These are phyloP conservation scores for Coccinonectria pachysandricola DNA, from an alignment of 2,329 filamentous ascomycete species.

Conservation along the genomic window DNA sequence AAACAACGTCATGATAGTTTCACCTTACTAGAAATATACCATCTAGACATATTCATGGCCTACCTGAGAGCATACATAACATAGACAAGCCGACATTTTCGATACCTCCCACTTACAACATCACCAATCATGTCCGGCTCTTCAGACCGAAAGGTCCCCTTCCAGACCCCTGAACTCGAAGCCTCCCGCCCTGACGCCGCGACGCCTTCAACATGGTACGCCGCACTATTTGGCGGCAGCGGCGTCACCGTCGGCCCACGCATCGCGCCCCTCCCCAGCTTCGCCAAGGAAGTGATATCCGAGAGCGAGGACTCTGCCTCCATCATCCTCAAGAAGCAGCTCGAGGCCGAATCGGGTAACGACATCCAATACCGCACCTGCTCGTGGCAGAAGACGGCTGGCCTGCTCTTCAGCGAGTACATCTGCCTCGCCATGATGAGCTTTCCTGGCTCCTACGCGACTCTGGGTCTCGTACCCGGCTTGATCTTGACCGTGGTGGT, in stretches of 20 bases:
- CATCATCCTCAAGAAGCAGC: constrained; percentile 51
- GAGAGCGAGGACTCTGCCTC: constrained; percentile 36
- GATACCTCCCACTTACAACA: too few relatives aligned
- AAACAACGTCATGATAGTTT: too few relatives aligned
- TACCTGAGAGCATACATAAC: too few relatives aligned
- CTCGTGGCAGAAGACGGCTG: constrained; percentile 91
- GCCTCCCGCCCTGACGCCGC: constrained; percentile 5
- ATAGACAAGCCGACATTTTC: too few relatives aligned
- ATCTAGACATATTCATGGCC: too few relatives aligned
- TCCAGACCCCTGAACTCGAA: constrained; percentile 15
- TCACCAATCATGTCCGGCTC: constrained; percentile 19
- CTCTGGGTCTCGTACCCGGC: constrained; percentile 75
- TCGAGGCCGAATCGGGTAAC: constrained; percentile 65
- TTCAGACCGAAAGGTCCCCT: constrained; percentile 7
- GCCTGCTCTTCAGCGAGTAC: constrained; percentile 86
- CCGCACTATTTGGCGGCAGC: constrained; percentile 28
- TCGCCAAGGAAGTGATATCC: constrained; percentile 24
- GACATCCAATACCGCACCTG: constrained; percentile 88
- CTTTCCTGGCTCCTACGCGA: constrained; percentile 85
- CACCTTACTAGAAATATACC: too few relatives aligned
- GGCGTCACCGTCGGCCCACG: constrained; percentile 38
- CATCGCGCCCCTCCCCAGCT: constrained; percentile 36
- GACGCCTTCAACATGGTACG: constrained; percentile 19
- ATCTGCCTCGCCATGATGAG: constrained; percentile 91
- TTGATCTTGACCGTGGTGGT: constrained; percentile 74